Evolutionary conservation across 2,329 filamentous ascomycete species (phyloP).

Genomic region (Lasiodiplodia citricola): DNA sequence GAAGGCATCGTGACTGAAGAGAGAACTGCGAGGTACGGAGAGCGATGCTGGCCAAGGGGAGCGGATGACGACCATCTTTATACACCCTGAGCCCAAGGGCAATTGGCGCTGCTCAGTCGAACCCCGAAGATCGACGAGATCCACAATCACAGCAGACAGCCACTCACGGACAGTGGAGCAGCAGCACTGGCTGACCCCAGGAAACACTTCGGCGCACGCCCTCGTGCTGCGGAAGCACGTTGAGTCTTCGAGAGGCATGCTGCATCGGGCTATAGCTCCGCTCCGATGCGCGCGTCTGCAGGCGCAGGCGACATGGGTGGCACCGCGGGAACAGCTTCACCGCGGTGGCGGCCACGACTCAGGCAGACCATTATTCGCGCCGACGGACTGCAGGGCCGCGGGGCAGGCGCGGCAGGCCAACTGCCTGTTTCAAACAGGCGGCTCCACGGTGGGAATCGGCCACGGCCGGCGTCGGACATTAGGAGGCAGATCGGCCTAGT

Average conservation of each 20-base stretch:
- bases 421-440: conserved; percentile 27
- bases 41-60: conserved; percentile 14
- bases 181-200: conserved; percentile 15
- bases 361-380: conserved; percentile 13
- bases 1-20: conserved; percentile 39
- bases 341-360: conserved; percentile 6
- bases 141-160: conserved; percentile 20
- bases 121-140: conserved; percentile 26
- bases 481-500: conserved; percentile 13
- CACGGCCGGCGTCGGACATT: conserved; percentile 23
- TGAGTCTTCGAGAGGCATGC: conserved; percentile 16
- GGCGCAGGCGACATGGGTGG: not conserved
- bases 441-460: conserved; percentile 15
- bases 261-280: conserved; percentile 11
- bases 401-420: conserved; percentile 11
- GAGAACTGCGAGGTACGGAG: conserved; percentile 24
- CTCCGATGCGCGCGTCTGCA: not conserved
- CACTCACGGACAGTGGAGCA: conserved; percentile 19
- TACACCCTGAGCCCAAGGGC: not conserved
- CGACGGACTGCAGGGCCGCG: not conserved
- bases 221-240: not conserved
- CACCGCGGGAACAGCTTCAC: conserved; percentile 6
- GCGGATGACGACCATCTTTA: not conserved
- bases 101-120: not conserved
- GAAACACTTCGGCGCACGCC: conserved; percentile 17